phyloP scores from a whole-genome alignment of 805 yeast genomes.

The Metschnikowia similis region DNA sequence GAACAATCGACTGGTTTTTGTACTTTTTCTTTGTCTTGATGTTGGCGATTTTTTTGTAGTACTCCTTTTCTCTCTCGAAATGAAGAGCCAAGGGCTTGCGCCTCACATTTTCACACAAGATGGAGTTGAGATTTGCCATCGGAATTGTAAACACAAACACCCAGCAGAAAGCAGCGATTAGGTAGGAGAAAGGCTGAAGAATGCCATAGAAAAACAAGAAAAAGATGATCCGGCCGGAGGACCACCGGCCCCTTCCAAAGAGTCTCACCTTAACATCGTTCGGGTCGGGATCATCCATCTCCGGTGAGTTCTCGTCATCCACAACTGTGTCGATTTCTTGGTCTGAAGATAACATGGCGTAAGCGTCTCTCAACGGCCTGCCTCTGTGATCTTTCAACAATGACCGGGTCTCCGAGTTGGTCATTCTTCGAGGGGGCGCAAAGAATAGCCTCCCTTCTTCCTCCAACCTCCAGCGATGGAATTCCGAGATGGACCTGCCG shows the following conservation, averaged over 20 bases:
- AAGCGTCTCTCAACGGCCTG: constrained; percentile 35
- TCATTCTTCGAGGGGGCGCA: constrained; percentile 54
- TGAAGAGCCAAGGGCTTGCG: constrained; percentile 88
- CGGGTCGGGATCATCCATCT: constrained; percentile 15
- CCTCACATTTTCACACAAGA: constrained; percentile 71
- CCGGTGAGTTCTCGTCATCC: constrained; percentile 15
- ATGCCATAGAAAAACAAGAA: constrained; percentile 65
- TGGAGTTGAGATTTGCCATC: constrained; percentile 75
- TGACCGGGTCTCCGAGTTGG: constrained; percentile 33
- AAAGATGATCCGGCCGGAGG: constrained; percentile 72
- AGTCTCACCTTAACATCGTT: constrained; percentile 48
- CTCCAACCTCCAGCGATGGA: constrained; percentile 79
- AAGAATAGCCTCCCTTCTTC: constrained; percentile 78
- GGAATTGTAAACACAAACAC: constrained; percentile 85
- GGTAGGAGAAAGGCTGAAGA: constrained; percentile 60
- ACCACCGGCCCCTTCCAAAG: constrained; percentile 94
- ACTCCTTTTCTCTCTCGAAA: constrained; percentile 56
- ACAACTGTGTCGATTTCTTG: constrained; percentile 14
- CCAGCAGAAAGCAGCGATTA: constrained; percentile 68
- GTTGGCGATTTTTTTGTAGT: constrained; percentile 30
- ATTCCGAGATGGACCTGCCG: constrained; percentile 81
- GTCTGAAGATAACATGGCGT: constrained; percentile 25
- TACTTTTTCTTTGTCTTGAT: constrained; percentile 27
- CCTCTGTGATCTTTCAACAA: constrained; percentile 41
- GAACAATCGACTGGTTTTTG: constrained; percentile 57